Base-by-base conservation (phyloP, 208 protist species). In the Wallacemonas sp. region DNA sequence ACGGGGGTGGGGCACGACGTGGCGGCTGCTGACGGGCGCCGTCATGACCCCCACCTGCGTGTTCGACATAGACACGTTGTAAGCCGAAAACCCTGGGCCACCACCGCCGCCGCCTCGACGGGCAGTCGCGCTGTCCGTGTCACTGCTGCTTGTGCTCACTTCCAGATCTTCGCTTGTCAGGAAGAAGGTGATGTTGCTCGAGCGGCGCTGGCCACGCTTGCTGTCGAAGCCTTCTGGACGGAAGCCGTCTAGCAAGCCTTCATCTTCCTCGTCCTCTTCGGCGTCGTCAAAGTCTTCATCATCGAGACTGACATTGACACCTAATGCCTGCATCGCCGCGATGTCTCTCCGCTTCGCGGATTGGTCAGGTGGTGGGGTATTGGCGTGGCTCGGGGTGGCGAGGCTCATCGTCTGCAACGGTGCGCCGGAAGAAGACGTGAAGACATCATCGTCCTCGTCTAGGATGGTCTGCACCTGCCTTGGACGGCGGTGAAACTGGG, bases 181-280 rank as follows among this genome's bases (percentile, higher is more conserved):
- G 52, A 75, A 74, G 58, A 87, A 76, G 37, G 69, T 55, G 24
- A 87, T 78, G 41, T 24, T 46, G 73, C 67, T 83, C 9, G 30
- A 33, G n/a, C 34, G 58, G 32, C 73, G 69, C 12, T 22, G 13
- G 0, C 52, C 55, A 36, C 63, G 67, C n/a, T 32, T 46, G 32
- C 34, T 45, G 41, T 71, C 76, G 61, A 75, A 87, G 33, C 73
- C 66, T 13, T 55, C 41, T 10, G 80, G 80, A 32, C 63, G 64
- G 68, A 87, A 87, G 46, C 76, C 76, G 30, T 71, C 66, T 21
- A 82, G 63, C 27, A 78, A 39, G n/a, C 41, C 60, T 17, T 76
- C 69, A 12, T 78, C 58, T 2, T 78, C 69, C 42, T 73, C 66
- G n/a, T 79, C 68, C 1, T 75, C 66, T 2, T 74, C 59, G 8